Percentiles rank a stretch among this genome's conserved stretches.
phyloP scores from a whole-genome alignment of 305 asterid genomes.

The Fraxinus paxiana region DNA sequence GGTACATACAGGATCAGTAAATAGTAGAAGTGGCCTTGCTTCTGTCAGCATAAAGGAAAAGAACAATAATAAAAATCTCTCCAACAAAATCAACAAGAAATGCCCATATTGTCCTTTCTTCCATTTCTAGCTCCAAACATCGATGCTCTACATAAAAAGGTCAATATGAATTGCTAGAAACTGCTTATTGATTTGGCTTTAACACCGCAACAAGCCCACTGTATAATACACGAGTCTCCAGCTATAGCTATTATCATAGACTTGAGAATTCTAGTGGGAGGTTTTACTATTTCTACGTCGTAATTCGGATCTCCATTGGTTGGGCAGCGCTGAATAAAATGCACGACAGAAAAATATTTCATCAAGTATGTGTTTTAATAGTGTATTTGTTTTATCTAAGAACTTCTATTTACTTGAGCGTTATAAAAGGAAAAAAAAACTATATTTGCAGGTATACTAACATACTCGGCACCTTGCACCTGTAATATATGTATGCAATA shows the following conservation, averaged over 20 bases:
- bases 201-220: slow-evolving; percentile 65
- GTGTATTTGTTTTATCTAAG: background rate
- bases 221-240: slow-evolving; percentile 68
- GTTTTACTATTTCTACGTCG: slow-evolving; percentile 75
- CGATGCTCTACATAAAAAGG: background rate
- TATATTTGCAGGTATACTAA: too few relatives aligned
- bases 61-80: background rate
- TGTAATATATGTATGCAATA: slow-evolving; percentile 41
- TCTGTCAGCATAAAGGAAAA: background rate
- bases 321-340: slow-evolving; percentile 88
- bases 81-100: background rate
- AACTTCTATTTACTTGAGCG: background rate
- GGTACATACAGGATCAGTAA: background rate
- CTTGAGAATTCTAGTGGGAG: slow-evolving; percentile 84
- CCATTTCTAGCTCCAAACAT: background rate
- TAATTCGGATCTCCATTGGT: slow-evolving; percentile 80
- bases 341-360: slow-evolving; percentile 48
- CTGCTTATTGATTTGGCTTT: slow-evolving; percentile 66
- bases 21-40: background rate
- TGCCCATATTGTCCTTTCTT: background rate
- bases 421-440: too few relatives aligned
- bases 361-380: background rate
- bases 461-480: too few relatives aligned
- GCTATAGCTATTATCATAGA: slow-evolving; percentile 78
- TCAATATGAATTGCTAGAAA: slow-evolving; percentile 5